Conservation (phyloP, 495 filamentous ascomycete species). For the Tetracladium marchalianum region DNA sequence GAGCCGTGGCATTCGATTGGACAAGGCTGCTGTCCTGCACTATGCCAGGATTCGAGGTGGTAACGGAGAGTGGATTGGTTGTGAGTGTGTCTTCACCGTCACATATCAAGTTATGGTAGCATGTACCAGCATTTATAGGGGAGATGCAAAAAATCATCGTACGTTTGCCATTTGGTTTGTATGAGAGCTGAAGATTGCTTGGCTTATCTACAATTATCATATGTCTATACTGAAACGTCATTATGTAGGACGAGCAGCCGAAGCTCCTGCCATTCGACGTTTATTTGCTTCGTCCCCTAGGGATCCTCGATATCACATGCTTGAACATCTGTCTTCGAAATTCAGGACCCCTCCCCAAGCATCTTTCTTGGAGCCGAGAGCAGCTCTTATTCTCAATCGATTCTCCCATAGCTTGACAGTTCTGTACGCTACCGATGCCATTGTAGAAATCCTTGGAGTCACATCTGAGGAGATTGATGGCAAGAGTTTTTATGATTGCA, state of each 20-base stretch:
- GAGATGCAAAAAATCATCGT: conserved; percentile 66
- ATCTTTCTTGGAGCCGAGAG: conserved; percentile 63
- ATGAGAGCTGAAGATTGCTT: neutral
- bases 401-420: conserved; percentile 76
- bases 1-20: conserved; percentile 60
- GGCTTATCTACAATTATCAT: too few relatives aligned
- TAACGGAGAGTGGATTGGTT: conserved; percentile 65
- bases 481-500: conserved; percentile 74
- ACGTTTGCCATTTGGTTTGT: conserved; percentile 25
- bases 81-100: conserved; percentile 84
- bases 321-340: conserved; percentile 73
- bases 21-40: conserved; percentile 77
- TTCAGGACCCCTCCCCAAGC: conserved; percentile 57
- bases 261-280: conserved; percentile 67
- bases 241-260: conserved; percentile 60
- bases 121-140: conserved; percentile 70
- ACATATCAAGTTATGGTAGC: conserved; percentile 82
- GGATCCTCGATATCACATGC: conserved; percentile 87
- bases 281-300: conserved; percentile 73
- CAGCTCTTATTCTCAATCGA: conserved; percentile 77
- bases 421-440: conserved; percentile 76
- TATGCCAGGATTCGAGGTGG: conserved; percentile 65
- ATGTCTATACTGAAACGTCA: conserved; percentile 7
- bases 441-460: conserved; percentile 63
- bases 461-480: conserved; percentile 53